Base-by-base conservation (phyloP, 805 yeast genomes). In the Gaillardinia entomophila region DNA sequence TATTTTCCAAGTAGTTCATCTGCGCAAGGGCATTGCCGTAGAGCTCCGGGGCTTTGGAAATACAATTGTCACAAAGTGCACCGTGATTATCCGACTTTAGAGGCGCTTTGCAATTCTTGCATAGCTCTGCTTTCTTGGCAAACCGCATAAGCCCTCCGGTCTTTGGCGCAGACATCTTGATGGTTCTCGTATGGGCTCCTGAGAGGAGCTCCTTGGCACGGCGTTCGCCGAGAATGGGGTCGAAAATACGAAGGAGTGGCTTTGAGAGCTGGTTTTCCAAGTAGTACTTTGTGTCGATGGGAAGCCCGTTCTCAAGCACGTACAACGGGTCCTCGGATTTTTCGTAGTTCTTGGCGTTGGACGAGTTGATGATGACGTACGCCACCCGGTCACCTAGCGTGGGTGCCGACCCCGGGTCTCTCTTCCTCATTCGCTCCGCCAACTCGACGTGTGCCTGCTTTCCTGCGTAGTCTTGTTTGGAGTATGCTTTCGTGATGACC, bases 391-490 rank as follows among this genome's bases (percentile, higher is more conserved):
- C 99, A 36, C 99, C 99, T 30, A 92, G 72, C 10, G 87, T 79
- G 3, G 98, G 98, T 1, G 98, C 98, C 6, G 95, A 82, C 16
- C 99, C 99, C 0, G 95, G 82, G 53, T 92, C 99, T 67, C 99
- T 81, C 54, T 88, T 87, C 33, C 79, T 74, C 97, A 92, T 92
- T 47, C 97, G 72, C 49, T 89, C 96, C 0, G 98, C 96, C 28
- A 92, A 71, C 45, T 90, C 97, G 17, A 89, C 95, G 57, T 92
- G 99, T 0, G 98, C 97, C 57, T 92, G 98, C 41, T 92, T 95
- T 17, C 89, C 95, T 3, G 96, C 83, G 57, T 92, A 92, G 49
- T 92, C 96, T 32, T 84, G 82, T 37, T 83, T 70, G 3, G 97
- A 82, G 28, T 90, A 70, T 5, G 94, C 95, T 53, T 92, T 92